phyloP scores from a whole-genome alignment of 2,329 filamentous ascomycete species.

The Clarireedia monteithiana region DNA sequence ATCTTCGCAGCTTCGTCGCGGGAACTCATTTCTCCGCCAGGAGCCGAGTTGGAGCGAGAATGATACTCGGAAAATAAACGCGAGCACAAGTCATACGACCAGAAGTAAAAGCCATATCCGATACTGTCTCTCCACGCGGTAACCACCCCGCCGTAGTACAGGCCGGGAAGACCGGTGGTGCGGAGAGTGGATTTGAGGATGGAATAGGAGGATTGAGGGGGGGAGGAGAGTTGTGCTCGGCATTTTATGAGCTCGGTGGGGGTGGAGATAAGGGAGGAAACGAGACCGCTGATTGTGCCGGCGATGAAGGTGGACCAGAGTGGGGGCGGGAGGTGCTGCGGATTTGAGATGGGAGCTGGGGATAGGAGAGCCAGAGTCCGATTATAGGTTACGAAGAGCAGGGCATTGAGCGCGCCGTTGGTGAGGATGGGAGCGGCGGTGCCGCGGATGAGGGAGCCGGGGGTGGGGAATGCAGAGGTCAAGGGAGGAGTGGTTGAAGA shows the following conservation, averaged over 20 bases:
- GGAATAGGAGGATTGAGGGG: slow-evolving; percentile 36
- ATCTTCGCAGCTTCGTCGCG: slow-evolving; percentile 51
- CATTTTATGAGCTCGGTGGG: slow-evolving; percentile 92
- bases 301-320: slow-evolving; percentile 68
- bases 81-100: slow-evolving; percentile 76
- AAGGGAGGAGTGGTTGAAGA: slow-evolving; percentile 13
- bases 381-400: slow-evolving; percentile 89
- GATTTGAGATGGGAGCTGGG: slow-evolving; percentile 14
- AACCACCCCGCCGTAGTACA: slow-evolving; percentile 75
- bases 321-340: slow-evolving; percentile 29
- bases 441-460: slow-evolving; percentile 46
- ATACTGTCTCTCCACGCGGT: slow-evolving; percentile 79
- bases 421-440: slow-evolving; percentile 79
- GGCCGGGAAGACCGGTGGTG: slow-evolving; percentile 53
- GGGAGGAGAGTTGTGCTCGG: slow-evolving; percentile 61
- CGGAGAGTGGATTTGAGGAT: slow-evolving; percentile 56
- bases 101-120: slow-evolving; percentile 98
- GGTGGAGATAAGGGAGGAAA: slow-evolving; percentile 77
- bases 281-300: slow-evolving; percentile 73
- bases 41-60: background rate
- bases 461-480: slow-evolving; percentile 31
- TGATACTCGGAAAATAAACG: slow-evolving; percentile 26
- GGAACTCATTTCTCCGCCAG: background rate
- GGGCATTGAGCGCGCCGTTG: slow-evolving; percentile 83
- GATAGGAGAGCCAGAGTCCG: slow-evolving; percentile 62